Base-by-base conservation (phyloP, 805 yeast genomes). In the Kuraishia capsulata region DNA sequence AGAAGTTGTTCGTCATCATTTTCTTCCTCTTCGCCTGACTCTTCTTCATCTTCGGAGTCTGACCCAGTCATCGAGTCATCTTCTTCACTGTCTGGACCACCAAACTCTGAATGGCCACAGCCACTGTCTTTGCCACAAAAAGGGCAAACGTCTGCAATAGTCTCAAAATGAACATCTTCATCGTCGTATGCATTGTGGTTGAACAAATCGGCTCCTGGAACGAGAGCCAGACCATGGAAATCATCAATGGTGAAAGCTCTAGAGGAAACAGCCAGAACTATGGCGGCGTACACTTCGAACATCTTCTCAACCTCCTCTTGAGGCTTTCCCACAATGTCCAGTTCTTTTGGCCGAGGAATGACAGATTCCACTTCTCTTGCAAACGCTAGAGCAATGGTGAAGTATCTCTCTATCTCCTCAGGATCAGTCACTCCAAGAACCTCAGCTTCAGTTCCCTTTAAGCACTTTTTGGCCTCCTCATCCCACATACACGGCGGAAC, bases 191-290 rank as follows among this genome's bases (percentile, higher is more conserved):
- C 55, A 31, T 62, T 54, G 52, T 88, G 96, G 47, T 89, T 89
- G 60, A 88, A 86, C 26, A 90, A 61, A 58, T 89, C 96, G 0
- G 96, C 97, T 13, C 88, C 85, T 0, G 97, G 96, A 19, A 89
- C 95, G 36, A 90, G 61, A 0, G 84, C 86, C 23, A 80, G 65
- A 24, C 78, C 83, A 48, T 81, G 86, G 52, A 57, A 88, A 36
- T 67, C 67, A 56, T 90, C 97, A 21, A 89, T 74, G 30, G 77
- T 78, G 54, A 90, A 89, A 1, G 89, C 88, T 43, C 96, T 68
- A 1, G 92, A 76, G 0, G 89, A 76, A 13, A 86, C 68, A 0
- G 80, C 71, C 49, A 70, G 73, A 4, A 75, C 76, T 2, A 67
- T 65, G 5, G 75, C 69, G 2, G 83, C 77, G 45, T 85, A 84